Evolutionary conservation across 1,139 yeast species (phyloP), one percentile per base, ranked within the genome.

Genomic region (Diutina mesorugosa): DNA sequence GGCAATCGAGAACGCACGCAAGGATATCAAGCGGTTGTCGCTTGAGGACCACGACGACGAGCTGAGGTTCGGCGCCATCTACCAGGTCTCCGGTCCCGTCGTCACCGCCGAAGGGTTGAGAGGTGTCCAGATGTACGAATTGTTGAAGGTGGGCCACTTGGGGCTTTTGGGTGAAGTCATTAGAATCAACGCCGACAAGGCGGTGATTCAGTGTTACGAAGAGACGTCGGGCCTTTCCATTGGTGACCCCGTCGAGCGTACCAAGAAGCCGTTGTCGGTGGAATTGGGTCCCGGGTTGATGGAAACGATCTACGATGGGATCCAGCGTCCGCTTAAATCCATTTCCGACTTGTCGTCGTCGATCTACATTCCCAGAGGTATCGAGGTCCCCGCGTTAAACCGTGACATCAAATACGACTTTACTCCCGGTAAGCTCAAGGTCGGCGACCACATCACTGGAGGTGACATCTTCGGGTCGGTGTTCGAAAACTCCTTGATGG

Each of bases 201-300:
- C 97, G 60, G 93, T 99, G 56, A 90, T 93, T 65, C 99, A 93
- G 79, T 99, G 93, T 59, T 93, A 93, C 72, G 99, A 93, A 77
- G 99, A 93, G 75, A 93, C 99, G 56, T 96, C 98, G 1, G 99
- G 99, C 76, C 95, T 93, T 59, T 91, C 97, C 51, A 98, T 93
- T 51, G 99, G 99, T 66, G 99, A 93, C 70, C 99, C 99, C 2
- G 99, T 93, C 57, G 76, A 89, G 67, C 85, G 99, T 77, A 93
- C 99, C 10, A 99, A 99, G 62, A 90, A 93, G 72, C 99, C 99
- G 18, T 80, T 93, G 66, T 90, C 97, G 56, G 99, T 93, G 56
- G 99, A 93, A 75, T 79, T 93, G 69, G 99, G 99, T 67, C 99
- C 99, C 35, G 99, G 99, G 71, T 81, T 93, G 67, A 90, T 93